Percentiles rank a stretch among this genome's conserved stretches.
phyloP scores from a whole-genome alignment of 805 yeast species.

The Saccharomycopsis synnaedendra region DNA sequence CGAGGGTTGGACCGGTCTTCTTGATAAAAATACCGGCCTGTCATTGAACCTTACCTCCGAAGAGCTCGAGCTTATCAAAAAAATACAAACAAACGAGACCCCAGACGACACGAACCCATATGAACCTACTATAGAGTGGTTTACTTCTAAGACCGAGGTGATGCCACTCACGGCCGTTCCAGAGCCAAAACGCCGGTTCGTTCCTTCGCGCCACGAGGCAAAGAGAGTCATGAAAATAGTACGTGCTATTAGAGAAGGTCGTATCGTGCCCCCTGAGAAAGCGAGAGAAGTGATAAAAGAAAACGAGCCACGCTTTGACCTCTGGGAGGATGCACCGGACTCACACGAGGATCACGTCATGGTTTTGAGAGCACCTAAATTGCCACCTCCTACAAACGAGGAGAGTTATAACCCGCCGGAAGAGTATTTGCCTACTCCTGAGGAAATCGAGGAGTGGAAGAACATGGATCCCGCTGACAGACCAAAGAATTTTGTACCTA shows the following conservation, averaged over 20 bases:
- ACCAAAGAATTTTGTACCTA: constrained; percentile 69
- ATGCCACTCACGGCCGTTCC: constrained; percentile 93
- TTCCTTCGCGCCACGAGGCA: constrained; percentile 95
- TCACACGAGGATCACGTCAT: constrained; percentile 66
- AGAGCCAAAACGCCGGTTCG: constrained; percentile 94
- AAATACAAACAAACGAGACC: constrained; percentile 74
- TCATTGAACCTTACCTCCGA: constrained; percentile 74
- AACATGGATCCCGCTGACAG: constrained; percentile 65
- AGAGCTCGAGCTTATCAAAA: constrained; percentile 79
- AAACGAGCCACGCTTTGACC: constrained; percentile 52
- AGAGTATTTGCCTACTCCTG: constrained; percentile 75
- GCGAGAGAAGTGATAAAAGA: constrained; percentile 39
- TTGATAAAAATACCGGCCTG: constrained; percentile 82
- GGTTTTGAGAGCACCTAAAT: constrained; percentile 90
- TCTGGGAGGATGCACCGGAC: constrained; percentile 71
- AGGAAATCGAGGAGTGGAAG: constrained; percentile 66
- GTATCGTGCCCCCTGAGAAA: constrained; percentile 67
- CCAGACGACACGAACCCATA: constrained; percentile 82
- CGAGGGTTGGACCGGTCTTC: constrained; percentile 96
- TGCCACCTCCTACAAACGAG: constrained; percentile 93
- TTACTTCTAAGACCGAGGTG: constrained; percentile 68
- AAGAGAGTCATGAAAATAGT: constrained; percentile 94
- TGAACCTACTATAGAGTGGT: constrained; percentile 94
- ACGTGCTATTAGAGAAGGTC: constrained; percentile 90
- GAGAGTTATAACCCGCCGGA: constrained; percentile 97